These are phyloP conservation scores for Byssoonygena ceratinophila DNA, from an alignment of 2,329 filamentous ascomycete genomes.

Conservation along the genomic window DNA sequence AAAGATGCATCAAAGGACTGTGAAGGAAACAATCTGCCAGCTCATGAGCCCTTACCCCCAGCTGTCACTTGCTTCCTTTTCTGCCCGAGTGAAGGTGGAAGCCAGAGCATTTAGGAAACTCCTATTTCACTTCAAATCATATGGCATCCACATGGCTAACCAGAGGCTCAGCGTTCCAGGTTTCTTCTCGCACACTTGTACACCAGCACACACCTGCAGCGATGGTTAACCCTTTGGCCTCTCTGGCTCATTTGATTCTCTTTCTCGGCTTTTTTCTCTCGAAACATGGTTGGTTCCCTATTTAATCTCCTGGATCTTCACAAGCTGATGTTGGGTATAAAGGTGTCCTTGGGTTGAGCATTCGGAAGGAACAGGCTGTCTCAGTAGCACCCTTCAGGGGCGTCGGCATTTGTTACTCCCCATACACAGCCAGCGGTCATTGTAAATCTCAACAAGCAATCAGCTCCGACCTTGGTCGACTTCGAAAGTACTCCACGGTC, in stretches of 20 bases:
- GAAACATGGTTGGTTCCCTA: not conserved
- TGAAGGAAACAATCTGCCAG: not conserved
- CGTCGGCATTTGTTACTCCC: slow-evolving; percentile 49
- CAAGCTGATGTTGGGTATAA: not conserved
- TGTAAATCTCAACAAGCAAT: slow-evolving; percentile 61
- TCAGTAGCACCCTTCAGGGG: slow-evolving; percentile 12
- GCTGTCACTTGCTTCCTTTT: no score
- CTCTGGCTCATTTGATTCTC: not conserved
- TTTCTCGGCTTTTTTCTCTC: not conserved
- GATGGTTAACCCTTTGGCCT: not conserved
- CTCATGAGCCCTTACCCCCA: no score
- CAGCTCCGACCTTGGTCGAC: slow-evolving; percentile 50
- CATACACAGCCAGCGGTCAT: slow-evolving; percentile 45
- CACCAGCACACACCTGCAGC: not conserved
- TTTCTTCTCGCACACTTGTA: not conserved
- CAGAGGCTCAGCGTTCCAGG: not conserved
- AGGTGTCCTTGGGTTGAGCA: not conserved
- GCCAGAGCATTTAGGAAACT: no score
- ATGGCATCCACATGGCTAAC: not conserved
- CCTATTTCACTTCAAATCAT: not conserved
- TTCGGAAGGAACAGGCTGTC: not conserved
- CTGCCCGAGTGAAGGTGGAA: no score
- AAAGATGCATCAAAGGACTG: not conserved
- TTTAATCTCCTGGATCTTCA: no score
- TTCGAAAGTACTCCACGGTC: slow-evolving; percentile 52